Evolutionary conservation across 2,329 filamentous ascomycete genomes (phyloP), one percentile per base, ranked within the genome.

Genomic region (Paraphoma sp.): DNA sequence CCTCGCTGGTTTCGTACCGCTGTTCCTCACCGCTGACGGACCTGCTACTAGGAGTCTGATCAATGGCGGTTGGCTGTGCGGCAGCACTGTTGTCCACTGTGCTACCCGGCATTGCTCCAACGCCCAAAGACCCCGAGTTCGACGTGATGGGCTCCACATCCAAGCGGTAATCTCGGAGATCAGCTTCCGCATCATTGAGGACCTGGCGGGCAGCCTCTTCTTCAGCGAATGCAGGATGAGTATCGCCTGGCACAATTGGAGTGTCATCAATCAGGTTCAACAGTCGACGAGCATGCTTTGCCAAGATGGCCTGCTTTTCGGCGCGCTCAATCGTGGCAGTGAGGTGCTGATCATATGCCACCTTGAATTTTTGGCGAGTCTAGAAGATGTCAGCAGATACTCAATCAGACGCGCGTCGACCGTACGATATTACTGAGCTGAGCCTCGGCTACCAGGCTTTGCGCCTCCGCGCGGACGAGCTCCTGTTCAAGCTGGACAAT

Each of bases 301-400:
- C 94, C 14, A 99, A 86, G 57, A 99, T 91, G 69, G 94, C 91
- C 76, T 99, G 95, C 81, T 98, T 98, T 82, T 98, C 95, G 23
- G 93, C 93, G 31, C 94, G 90, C 82, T 99, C 95, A 68, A 99
- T 96, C 17, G 93, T 91, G 56, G 93, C 93, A 14, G 90, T 87
- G 63, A 97, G 91, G 75, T 98, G 93, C 57, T 91, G 78, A 64
- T 93, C 91, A 74, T 94, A 98, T 23, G 95, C 92, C 78, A 97
- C 92, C 80, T 96, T 97, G 79, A 99, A 84, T 80, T 97, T 98
- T 78, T 95, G 91, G 55, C 95, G 91, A 36, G 95, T 98, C 91
- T 95, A 60, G n/a, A 55, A 18, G 50, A 44, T 12, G 54, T 73
- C 54, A 76, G 67, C 31, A 51, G 9, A 17, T 14, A 6, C 41